Conservation (phyloP, 495 filamentous ascomycete species). For the Xylaria telfairii region DNA sequence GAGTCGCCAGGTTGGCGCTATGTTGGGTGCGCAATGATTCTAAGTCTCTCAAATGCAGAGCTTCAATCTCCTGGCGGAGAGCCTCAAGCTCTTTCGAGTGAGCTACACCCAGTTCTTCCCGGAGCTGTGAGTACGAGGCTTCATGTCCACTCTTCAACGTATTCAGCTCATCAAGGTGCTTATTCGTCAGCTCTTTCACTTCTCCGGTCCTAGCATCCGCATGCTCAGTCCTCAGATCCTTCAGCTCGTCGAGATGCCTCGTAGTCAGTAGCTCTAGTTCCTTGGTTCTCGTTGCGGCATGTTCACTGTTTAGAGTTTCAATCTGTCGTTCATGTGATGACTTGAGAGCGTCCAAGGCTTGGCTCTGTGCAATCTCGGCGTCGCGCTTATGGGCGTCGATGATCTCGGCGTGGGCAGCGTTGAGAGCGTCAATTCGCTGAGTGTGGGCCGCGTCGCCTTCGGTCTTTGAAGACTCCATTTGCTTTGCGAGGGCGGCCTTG, state of each 20-base stretch:
- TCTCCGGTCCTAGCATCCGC: slow-evolving; percentile 27
- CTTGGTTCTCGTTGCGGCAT: slow-evolving; percentile 29
- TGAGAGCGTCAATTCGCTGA: slow-evolving; percentile 39
- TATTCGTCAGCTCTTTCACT: slow-evolving; percentile 22
- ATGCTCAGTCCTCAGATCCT: slow-evolving; percentile 32
- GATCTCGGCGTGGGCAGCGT: slow-evolving; percentile 38
- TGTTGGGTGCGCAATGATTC: slow-evolving; percentile 30
- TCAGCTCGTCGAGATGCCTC: slow-evolving; percentile 33
- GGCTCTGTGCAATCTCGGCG: slow-evolving; percentile 36
- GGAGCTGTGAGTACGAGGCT: background rate
- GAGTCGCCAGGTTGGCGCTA: slow-evolving; percentile 30
- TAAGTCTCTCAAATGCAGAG: slow-evolving; percentile 27
- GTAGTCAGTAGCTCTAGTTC: slow-evolving; percentile 32
- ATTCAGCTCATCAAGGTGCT: slow-evolving; percentile 31
- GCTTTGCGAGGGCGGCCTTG: slow-evolving; percentile 38
- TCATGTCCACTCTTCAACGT: slow-evolving; percentile 26
- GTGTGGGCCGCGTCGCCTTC: slow-evolving; percentile 37
- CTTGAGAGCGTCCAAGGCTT: slow-evolving; percentile 37
- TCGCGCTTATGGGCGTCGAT: slow-evolving; percentile 40
- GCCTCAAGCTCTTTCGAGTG: slow-evolving; percentile 18
- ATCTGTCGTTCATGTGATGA: slow-evolving; percentile 37
- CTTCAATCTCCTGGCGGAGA: slow-evolving; percentile 29
- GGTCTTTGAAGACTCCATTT: slow-evolving; percentile 38
- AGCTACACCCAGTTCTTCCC: background rate
- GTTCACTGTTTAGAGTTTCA: slow-evolving; percentile 34